Conservation (phyloP, 169 alveolate genomes). For the Eimeria brunetti region DNA sequence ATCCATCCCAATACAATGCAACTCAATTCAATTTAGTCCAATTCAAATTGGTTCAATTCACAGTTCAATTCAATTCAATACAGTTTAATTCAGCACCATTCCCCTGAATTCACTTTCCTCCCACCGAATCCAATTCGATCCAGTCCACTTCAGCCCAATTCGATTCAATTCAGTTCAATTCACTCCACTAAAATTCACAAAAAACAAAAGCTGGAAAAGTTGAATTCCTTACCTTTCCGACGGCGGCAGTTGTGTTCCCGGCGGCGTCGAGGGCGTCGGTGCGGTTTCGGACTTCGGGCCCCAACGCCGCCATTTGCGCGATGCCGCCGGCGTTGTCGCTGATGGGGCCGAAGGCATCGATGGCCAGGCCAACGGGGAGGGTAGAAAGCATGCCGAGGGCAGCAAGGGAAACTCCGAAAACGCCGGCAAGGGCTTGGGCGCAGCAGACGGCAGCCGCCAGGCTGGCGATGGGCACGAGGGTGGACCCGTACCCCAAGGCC, state of each 20-base stretch:
- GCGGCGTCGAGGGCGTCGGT: slow-evolving; percentile 96
- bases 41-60: too few relatives aligned
- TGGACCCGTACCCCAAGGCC: slow-evolving; percentile 92
- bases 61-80: too few relatives aligned
- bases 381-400: slow-evolving; percentile 95
- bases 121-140: too few relatives aligned
- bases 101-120: too few relatives aligned
- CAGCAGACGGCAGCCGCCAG: slow-evolving; percentile 88
- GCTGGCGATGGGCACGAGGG: slow-evolving; percentile 90
- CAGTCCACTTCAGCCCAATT: too few relatives aligned
- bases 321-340: slow-evolving; percentile 97
- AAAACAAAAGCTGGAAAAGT: too few relatives aligned
- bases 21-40: too few relatives aligned
- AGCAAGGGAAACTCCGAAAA: slow-evolving; percentile 93
- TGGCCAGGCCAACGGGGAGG: slow-evolving; percentile 91
- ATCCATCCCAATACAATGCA: too few relatives aligned
- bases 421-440: slow-evolving; percentile 89
- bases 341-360: slow-evolving; percentile 96
- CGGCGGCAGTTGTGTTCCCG: slow-evolving; percentile 96
- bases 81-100: too few relatives aligned
- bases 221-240: slow-evolving; percentile 84
- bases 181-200: too few relatives aligned
- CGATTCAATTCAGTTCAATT: too few relatives aligned
- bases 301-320: slow-evolving; percentile 94
- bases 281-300: slow-evolving; percentile 90